Evolutionary conservation across 208 protist species (phyloP), one percentile per base, ranked within the genome.

Genomic region (Leishmania aethiopica): DNA sequence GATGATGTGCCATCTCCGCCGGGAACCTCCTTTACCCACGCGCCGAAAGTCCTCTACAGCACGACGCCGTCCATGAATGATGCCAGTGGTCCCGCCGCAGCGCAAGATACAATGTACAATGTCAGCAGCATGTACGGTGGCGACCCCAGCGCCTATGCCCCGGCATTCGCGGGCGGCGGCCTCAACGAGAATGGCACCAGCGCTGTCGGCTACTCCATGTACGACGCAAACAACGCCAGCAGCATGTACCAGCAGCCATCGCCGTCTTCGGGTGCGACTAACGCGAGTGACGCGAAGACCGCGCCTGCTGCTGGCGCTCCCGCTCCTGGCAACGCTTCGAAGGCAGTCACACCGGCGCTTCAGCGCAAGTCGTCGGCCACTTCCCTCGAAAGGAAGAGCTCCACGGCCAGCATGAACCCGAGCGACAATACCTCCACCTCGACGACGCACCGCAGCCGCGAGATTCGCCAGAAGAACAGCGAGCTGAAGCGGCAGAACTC

Each of bases 401-500:
- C 74, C 28, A 25, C 11, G 3, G 0, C 25, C 22, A 40, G 28
- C 40, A 2, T 17, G 19, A 69, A 67, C 22, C 2, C 0, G 19
- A n/a, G 10, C 3, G 40, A 11, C 37, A 64, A 49, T 0, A 28
- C 51, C 32, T 37, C 55, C 17, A 78, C 28, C 59, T 53, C 75
- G n/a, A 69, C 79, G 19, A 78, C 72, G 42, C 73, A 81, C 80
- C 80, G 77, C 57, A 84, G 77, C 53, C 84, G 84, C 47, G 84
- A 79, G 60, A 81, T 88, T 80, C 84, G 84, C 22, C 79, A 80
- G 66, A 81, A 82, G 84, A 88, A 88, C 84, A 84, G 80, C 47
- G 75, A 88, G 64, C 74, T 88, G 55, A 88, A 88, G 84, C 84
- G 84, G 62, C 70, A 80, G 57, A 78, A 74, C 72, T 82, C 80